Evolutionary conservation across 805 yeast species (phyloP).

Genomic region (Candida stauntonica): DNA sequence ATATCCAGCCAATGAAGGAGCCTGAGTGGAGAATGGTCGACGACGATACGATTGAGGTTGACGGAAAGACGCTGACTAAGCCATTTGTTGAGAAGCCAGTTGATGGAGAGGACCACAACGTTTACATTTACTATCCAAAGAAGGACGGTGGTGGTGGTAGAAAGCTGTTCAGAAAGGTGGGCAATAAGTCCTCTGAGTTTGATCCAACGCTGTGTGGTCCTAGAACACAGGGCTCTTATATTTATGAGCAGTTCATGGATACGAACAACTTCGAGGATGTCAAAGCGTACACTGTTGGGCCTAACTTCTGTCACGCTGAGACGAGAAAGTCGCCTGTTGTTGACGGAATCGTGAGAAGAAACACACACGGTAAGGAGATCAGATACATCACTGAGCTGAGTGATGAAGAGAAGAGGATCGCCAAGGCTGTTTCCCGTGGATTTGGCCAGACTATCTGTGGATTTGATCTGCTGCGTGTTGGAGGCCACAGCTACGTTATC

Average conservation of each 20-base stretch:
- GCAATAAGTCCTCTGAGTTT: conserved; percentile 93
- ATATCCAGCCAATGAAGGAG: conserved; percentile 42
- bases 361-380: conserved; percentile 95
- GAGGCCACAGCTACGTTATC: conserved; percentile 85
- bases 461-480: conserved; percentile 85
- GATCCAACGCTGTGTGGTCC: conserved; percentile 74
- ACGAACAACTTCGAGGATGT: conserved; percentile 98
- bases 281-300: conserved; percentile 96
- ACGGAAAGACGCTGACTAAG: conserved; percentile 67
- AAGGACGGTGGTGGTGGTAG: conserved; percentile 98
- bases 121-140: conserved; percentile 83
- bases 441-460: conserved; percentile 97
- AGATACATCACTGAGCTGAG: conserved; percentile 81
- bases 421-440: conserved; percentile 63
- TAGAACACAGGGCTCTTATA: conserved; percentile 84
- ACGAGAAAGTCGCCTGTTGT: conserved; percentile 98
- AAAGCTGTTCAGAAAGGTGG: conserved; percentile 88
- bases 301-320: conserved; percentile 90
- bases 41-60: conserved; percentile 74
- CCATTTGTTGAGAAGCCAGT: conserved; percentile 99
- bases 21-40: conserved; percentile 86
- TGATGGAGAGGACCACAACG: conserved; percentile 98
- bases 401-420: conserved; percentile 74
- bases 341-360: conserved; percentile 97
- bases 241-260: conserved; percentile 94